Conservation (phyloP, 495 filamentous ascomycete species). For the Tuber melanosporum region DNA sequence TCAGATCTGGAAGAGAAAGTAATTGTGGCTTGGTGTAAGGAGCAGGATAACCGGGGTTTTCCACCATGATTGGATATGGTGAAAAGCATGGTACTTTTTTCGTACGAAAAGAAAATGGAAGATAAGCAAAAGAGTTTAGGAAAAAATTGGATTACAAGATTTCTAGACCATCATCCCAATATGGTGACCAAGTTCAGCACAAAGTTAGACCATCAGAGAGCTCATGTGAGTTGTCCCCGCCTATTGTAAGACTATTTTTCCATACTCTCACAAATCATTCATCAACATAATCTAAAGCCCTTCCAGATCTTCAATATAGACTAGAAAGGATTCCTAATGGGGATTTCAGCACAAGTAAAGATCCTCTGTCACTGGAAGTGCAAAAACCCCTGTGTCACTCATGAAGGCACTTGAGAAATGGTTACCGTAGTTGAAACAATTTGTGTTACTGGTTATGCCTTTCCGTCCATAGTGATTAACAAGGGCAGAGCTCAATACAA, state of each 20-base stretch:
- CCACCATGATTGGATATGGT: constrained; percentile 14
- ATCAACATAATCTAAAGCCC: background rate
- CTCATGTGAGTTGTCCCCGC: background rate
- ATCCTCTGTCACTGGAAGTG: background rate
- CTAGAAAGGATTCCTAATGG: constrained; percentile 14
- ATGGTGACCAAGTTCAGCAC: constrained; percentile 5
- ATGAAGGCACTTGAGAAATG: constrained; percentile 13
- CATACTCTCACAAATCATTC: background rate
- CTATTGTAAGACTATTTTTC: constrained; percentile 6
- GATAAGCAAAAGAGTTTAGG: background rate
- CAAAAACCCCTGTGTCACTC: background rate
- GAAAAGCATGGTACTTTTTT: constrained; percentile 5
- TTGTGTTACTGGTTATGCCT: constrained; percentile 9
- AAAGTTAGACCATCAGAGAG: constrained; percentile 9
- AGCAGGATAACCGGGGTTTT: background rate
- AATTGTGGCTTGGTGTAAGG: constrained; percentile 4
- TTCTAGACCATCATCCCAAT: constrained; percentile 5
- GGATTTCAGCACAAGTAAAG: background rate
- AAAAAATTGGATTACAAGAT: constrained; percentile 9
- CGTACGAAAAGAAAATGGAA: background rate
- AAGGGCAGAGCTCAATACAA: constrained; percentile 13
- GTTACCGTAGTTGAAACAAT: constrained; percentile 14
- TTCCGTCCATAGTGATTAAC: constrained; percentile 7
- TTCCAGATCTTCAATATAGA: constrained; percentile 14
- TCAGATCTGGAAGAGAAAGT: background rate